Base-by-base conservation (phyloP, 768 basidiomycete species). In the Boletales sp. region DNA sequence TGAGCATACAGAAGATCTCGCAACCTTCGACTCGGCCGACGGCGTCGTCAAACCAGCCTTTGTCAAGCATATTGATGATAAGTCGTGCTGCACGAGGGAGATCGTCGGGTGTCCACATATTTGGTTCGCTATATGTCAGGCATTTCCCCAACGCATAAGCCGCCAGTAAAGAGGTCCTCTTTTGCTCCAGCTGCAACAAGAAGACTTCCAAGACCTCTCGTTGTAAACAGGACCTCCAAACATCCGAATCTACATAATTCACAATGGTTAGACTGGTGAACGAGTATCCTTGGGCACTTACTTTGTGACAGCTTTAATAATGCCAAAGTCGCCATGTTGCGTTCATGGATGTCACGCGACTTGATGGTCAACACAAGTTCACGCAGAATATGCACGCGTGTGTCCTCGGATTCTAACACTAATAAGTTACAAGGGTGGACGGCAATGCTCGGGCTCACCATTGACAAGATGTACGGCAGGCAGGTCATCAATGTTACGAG, bases 41-140 rank as follows among this genome's bases (percentile, higher is more conserved):
- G 15, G 51, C 51, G n/a, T 53, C 51, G 8, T 55, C 51, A 39
- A 55, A 53, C 47, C 54, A 55, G 40, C 47, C 35, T 18, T 55
- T 55, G n/a, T 53, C 24, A n/a, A 55, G 3, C 54, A 55, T 49
- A 14, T 10, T 3, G 14, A 46, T 5, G 31, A 49, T n/a, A 6
- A 14, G 15, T 2, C 15, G 4, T 18, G 41, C 41, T 8, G 29
- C 44, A 35, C 17, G 32, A n/a, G 12, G 2, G 11, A 40, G 18
- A 24, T 45, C n/a, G 13, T 3, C 8, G 3, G 17, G 1, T 8
- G 15, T 31, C 45, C 18, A 14, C 37, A 46, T 40, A 6, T 27
- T 47, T 52, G 18, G 27, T 18, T n/a, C 5, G 24, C 24, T 17
- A 19, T 13, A 4, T 31, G 14, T 24, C 29, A 56, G 13, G 34